Evolutionary conservation across 768 basidiomycete genomes (phyloP), one percentile per base, ranked within the genome.

Genomic region (Trametes gibbosa): DNA sequence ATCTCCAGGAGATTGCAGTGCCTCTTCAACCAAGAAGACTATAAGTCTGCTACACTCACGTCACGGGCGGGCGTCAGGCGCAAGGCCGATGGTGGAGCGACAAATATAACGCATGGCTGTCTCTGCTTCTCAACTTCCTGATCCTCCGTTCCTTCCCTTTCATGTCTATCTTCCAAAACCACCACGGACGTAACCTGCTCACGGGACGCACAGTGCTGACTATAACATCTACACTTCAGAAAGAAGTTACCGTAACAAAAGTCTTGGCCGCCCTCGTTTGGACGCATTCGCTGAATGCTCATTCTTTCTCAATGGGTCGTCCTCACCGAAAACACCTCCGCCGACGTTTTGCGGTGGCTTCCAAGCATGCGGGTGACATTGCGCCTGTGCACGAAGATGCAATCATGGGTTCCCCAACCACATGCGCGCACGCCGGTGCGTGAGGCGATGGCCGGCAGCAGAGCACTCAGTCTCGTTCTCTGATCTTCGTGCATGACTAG

Each of bases 21-120:
- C 10, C 29, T 32, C 29, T 32, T 32, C 29, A 32, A 10, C 29
- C 29, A 32, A 32, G 29, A 32, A 32, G 29, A 32, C 29, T 4
- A 32, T 19, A 34, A 37, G n/a, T n/a, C n/a, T n/a, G n/a, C n/a
- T n/a, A n/a, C n/a, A n/a, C 29, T 32, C 29, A 32, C 39, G 58
- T 59, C 58, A 59, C 58, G 58, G 39, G 58, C 58, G 24, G 19
- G 21, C 41, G 32, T 52, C 58, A 59, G 43, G 42, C 58, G 58
- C 37, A 5, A 25, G 13, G 45, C 45, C 39, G 24, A 12, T 1
- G 24, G 47, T 40, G 47, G 47, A 23, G 46, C 58, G 37, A 35
- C 32, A 42, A 19, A 16, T 41, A 23, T 19, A 35, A 47, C 59
- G 53, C 49, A 55, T 60, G 59, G 53, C 19, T 21, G 9, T 34